A percentile compares a stretch with the other conserved stretches of the same genome.
These are phyloP conservation scores for Cornus controversa DNA, from an alignment of 148 eudicot species.

Conservation along the genomic window DNA sequence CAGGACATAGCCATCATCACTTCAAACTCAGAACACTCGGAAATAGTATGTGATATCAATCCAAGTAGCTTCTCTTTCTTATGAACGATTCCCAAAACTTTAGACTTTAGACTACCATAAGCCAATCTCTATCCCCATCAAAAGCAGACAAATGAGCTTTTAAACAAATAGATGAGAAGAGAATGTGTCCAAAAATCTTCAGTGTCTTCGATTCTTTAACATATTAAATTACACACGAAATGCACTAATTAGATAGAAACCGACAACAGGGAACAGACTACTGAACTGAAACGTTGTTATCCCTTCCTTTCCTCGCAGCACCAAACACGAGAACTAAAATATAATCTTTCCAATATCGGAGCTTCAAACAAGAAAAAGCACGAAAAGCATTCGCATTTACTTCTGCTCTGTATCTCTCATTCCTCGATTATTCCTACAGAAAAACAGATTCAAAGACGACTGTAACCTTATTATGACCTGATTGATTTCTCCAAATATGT, in stretches of 20 bases:
- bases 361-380: not conserved
- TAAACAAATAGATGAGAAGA: slow-evolving; percentile 11
- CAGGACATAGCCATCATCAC: slow-evolving; percentile 76
- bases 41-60: not conserved
- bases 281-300: slow-evolving; percentile 23
- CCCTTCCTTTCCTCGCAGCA: slow-evolving; percentile 7
- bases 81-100: not conserved
- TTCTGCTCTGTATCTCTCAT: not conserved
- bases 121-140: not conserved
- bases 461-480: too few species aligned
- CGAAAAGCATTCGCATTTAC: not conserved
- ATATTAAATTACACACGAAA: not conserved
- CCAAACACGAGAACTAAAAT: slow-evolving; percentile 28
- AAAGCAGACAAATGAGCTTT: slow-evolving; percentile 3
- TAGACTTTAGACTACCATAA: not conserved
- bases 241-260: slow-evolving; percentile 3
- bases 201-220: not conserved
- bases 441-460: not conserved
- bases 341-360: not conserved
- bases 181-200: slow-evolving; percentile 11
- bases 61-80: not conserved
- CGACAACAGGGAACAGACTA: slow-evolving; percentile 15
- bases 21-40: slow-evolving; percentile 23
- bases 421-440: not conserved
- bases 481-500: not conserved